Base-by-base conservation (phyloP, 495 filamentous ascomycete genomes). In the Thozetella sp. region DNA sequence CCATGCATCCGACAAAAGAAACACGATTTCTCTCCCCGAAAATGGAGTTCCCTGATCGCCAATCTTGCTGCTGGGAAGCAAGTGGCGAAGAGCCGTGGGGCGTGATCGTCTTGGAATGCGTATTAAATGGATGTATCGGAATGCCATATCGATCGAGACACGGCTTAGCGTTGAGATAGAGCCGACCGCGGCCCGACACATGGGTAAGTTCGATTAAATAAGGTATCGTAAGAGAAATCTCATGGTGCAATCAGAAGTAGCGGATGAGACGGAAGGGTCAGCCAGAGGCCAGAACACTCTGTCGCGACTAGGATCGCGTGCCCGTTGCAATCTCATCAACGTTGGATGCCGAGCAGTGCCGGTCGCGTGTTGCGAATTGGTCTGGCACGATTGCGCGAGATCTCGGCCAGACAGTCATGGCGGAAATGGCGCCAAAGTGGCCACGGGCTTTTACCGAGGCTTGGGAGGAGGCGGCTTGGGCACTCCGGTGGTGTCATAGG, bases 401-500 rank as follows among this genome's bases (percentile, higher is more conserved):
- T 17, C 17, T 6, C 30, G 17, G 17, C 30, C 30, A 17, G 17
- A 17, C 9, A 17, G 9, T 17, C 30, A 13, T 25, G 50, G 37
- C 55, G 46, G 51, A 25, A 40, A 24, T n/a, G 12, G 54, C 25
- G 24, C 22, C 22, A 22, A 54, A 24, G 24, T 19, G 26, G 34
- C 25, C 26, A 37, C 40, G 56, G 45, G n/a, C 52, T 51, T 22
- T 78, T 78, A 79, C 68, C 69, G 72, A 53, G 81, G 81, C 79
- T 82, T 83, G 34, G 81, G 82, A 60, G 75, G 77, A 25, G 80
- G 80, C 46, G 81, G 81, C 71, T 84, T 84, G 26, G 77, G 79
- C 11, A 83, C 76, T 45, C 80, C 80, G 25, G 82, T 84, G 56
- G 80, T 83, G 67, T 84, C 82, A 60, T 84, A 84, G 51, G 80